Evolutionary conservation across 2,329 filamentous ascomycete genomes (phyloP).

Genomic region (Nemania bipapillata): DNA sequence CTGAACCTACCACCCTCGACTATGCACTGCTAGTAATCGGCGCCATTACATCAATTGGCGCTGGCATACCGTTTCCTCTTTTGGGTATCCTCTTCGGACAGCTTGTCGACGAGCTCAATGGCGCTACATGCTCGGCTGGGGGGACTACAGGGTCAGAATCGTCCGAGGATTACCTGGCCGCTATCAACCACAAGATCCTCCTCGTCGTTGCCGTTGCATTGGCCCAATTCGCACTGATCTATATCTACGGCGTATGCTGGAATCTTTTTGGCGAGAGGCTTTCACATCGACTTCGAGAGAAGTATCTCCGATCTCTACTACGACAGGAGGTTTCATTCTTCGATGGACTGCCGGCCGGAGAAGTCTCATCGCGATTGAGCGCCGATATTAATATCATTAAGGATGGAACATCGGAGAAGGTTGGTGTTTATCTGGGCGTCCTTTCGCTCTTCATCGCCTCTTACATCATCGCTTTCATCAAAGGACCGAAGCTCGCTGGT

Average conservation of each 20-base stretch:
- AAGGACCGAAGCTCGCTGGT: conserved; percentile 66
- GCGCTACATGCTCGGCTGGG: conserved; percentile 61
- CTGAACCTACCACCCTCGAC: conserved; percentile 58
- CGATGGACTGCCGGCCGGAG: conserved; percentile 66
- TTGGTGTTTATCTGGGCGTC: conserved; percentile 67
- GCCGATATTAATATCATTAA: conserved; percentile 70
- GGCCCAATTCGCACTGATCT: conserved; percentile 67
- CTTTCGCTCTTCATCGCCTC: conserved; percentile 69
- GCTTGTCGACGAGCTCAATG: conserved; percentile 70
- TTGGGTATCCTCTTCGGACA: conserved; percentile 73
- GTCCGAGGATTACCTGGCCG: conserved; percentile 51
- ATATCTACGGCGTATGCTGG: conserved; percentile 68
- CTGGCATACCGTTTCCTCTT: conserved; percentile 71
- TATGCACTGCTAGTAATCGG: conserved; percentile 57
- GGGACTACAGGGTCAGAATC: conserved; percentile 31
- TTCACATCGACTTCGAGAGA: conserved; percentile 65
- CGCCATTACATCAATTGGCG: conserved; percentile 60
- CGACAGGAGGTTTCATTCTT: conserved; percentile 68
- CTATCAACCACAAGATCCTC: conserved; percentile 64
- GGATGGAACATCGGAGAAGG: conserved; percentile 70
- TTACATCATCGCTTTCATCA: conserved; percentile 70
- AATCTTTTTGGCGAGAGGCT: conserved; percentile 67
- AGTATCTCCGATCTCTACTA: conserved; percentile 64
- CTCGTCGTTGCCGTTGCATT: conserved; percentile 69
- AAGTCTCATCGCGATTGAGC: conserved; percentile 67